Conservation (phyloP, 352 stramenopile genomes). For the Saprolegnia parasitica region DNA sequence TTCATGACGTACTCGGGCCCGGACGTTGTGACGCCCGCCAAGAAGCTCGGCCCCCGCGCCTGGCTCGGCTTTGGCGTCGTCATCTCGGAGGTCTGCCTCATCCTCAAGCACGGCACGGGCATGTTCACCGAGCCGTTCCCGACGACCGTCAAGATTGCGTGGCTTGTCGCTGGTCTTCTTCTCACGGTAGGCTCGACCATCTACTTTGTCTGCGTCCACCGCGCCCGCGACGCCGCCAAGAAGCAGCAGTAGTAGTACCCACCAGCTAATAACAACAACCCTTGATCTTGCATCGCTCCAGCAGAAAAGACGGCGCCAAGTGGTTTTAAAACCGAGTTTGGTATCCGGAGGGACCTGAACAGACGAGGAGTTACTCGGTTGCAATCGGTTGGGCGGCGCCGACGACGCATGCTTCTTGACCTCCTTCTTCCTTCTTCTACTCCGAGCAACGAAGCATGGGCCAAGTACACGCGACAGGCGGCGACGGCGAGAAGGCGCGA, state of each 20-base stretch:
- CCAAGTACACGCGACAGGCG: neutral
- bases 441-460: neutral
- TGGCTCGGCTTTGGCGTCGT: slow-evolving; percentile 82
- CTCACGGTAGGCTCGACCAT: slow-evolving; percentile 71
- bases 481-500: neutral
- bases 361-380: neutral
- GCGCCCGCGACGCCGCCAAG: neutral
- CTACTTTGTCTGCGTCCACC: slow-evolving; percentile 70
- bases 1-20: slow-evolving; percentile 81
- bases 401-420: neutral
- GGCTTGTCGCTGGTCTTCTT: slow-evolving; percentile 67
- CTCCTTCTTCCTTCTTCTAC: neutral
- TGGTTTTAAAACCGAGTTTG: neutral
- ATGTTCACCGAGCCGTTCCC: slow-evolving; percentile 88
- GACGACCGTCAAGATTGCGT: slow-evolving; percentile 70
- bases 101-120: slow-evolving; percentile 75
- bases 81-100: slow-evolving; percentile 66
- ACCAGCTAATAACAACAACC: too few species aligned
- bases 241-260: slow-evolving; percentile 12
- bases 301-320: neutral
- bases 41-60: slow-evolving; percentile 74
- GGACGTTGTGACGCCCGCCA: slow-evolving; percentile 49
- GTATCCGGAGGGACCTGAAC: neutral
- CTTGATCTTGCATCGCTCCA: too few species aligned
- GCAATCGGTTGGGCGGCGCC: neutral